Evolutionary conservation across 768 basidiomycete genomes (phyloP).

Genomic region (Wakefieldia striispora): DNA sequence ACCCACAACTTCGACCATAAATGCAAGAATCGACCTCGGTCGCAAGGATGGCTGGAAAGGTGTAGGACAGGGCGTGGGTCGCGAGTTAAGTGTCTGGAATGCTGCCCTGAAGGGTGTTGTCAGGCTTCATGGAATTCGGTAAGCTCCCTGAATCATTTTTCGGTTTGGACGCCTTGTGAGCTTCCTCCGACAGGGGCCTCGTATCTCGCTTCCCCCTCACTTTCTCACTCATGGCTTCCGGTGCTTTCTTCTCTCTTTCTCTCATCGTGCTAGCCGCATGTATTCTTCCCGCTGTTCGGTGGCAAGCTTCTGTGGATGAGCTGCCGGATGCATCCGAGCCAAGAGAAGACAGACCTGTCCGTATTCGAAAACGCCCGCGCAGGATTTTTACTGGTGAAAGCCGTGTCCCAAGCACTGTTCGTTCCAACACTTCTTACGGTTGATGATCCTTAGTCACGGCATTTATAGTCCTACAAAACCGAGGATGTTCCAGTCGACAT

Average conservation of each 20-base stretch:
- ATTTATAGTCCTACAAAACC: constrained; percentile 24
- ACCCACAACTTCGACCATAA: constrained; percentile 44
- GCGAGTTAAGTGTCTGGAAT: constrained; percentile 66
- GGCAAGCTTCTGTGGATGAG: constrained; percentile 21
- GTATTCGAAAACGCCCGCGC: constrained; percentile 29
- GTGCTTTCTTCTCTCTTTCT: constrained; percentile 47
- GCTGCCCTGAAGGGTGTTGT: constrained; percentile 63
- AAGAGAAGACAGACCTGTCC: constrained; percentile 23
- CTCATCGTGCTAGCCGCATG: constrained; percentile 47
- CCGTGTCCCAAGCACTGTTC: constrained; percentile 21
- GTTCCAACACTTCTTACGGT: constrained; percentile 7
- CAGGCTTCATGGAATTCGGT: constrained; percentile 71
- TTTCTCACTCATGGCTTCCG: constrained; percentile 46
- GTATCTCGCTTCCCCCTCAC: constrained; percentile 66
- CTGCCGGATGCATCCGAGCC: neutral
- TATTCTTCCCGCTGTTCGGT: constrained; percentile 46
- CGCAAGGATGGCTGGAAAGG: constrained; percentile 71
- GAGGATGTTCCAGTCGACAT: constrained; percentile 31
- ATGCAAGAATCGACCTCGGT: constrained; percentile 70
- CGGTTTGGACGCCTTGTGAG: too few relatives aligned
- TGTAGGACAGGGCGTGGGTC: constrained; percentile 65
- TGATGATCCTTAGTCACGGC: constrained; percentile 7
- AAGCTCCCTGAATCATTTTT: constrained; percentile 15
- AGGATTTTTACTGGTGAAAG: constrained; percentile 19
- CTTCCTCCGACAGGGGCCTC: constrained; percentile 48